Evolutionary conservation across 148 eudicot genomes (phyloP), one percentile per base, ranked within the genome.

Genomic region (Agrostemma githago): DNA sequence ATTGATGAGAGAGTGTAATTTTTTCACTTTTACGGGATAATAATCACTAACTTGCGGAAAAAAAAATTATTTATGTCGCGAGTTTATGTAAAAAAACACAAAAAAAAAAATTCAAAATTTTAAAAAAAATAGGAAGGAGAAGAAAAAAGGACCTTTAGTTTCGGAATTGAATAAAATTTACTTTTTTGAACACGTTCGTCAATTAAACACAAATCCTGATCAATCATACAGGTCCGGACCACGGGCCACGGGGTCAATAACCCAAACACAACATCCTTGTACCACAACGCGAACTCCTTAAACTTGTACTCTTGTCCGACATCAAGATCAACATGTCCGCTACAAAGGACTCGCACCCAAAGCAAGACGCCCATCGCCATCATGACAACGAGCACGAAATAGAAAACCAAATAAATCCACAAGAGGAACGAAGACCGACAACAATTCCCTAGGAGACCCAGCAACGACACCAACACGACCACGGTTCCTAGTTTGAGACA

Each of bases 401-500:
- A 68, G 3, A 70, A 2, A 10, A 54, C 0, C 74, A 74, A 62
- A 77, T 74, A 70, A n/a, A 70, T 9, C 82, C 82, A 79, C 78
- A 79, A 39, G 17, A 79, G 16, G 21, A 68, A 74, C 16, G 71
- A 48, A 10, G 77, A 62, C 5, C 77, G 69, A 12, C 20, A 62
- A 26, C 77, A 79, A 5, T 68, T 53, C 21, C 82, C 82, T 6
- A 79, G 15, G 12, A 79, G 65, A 10, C 71, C 82, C 12, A 70
- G 20, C 15, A 74, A 63, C 21, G 78, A 74, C 14, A 68, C 19
- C 12, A 54, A 58, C 74, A 74, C 64, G 42, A 79, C 16, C 16
- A 79, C 0, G 59, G 11, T 12, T 20, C 78, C 81, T 41, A 74
- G 11, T 42, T n/a, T 42, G 19, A 70, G 26, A 62, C 41, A 68